Evolutionary conservation across 768 basidiomycete genomes (phyloP).

Genomic region (Leccinum sublutescens): DNA sequence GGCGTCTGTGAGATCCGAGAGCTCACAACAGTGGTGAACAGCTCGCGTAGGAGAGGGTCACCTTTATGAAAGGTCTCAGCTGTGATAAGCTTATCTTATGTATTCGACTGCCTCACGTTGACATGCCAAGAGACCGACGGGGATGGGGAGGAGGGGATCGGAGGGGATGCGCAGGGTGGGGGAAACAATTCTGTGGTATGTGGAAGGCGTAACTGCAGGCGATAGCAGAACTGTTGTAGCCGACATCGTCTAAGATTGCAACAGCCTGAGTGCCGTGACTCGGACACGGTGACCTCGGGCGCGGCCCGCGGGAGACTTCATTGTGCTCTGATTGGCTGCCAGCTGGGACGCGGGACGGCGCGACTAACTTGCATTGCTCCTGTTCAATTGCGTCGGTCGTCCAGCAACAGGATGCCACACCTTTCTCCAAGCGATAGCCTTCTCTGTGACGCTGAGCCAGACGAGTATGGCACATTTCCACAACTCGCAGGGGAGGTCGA

Average conservation of each 20-base stretch:
- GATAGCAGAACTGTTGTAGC: constrained; percentile 44
- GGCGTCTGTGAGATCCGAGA: constrained; percentile 46
- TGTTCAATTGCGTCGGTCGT: not conserved
- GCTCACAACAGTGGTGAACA: constrained; percentile 57
- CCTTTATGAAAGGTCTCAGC: constrained; percentile 39
- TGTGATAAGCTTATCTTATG: constrained; percentile 5
- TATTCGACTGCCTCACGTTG: constrained; percentile 50
- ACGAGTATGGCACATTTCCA: constrained; percentile 7
- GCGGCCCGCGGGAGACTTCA: too few species aligned
- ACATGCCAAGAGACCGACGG: constrained; percentile 77
- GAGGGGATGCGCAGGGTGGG: constrained; percentile 54
- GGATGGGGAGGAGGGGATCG: constrained; percentile 50
- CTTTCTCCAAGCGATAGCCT: not conserved
- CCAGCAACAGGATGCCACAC: not conserved
- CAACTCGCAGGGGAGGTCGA: constrained; percentile 16
- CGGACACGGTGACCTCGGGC: too few species aligned
- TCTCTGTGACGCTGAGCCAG: not conserved
- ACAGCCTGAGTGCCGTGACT: too few species aligned
- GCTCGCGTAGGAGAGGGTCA: constrained; percentile 62
- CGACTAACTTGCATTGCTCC: too few species aligned
- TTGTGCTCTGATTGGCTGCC: too few species aligned
- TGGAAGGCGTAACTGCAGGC: constrained; percentile 44
- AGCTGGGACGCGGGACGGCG: too few species aligned
- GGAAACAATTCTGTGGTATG: constrained; percentile 68
- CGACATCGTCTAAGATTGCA: constrained; percentile 15